Evolutionary conservation across 805 yeast genomes (phyloP).

Genomic region (Lachancea lanzarotensis): DNA sequence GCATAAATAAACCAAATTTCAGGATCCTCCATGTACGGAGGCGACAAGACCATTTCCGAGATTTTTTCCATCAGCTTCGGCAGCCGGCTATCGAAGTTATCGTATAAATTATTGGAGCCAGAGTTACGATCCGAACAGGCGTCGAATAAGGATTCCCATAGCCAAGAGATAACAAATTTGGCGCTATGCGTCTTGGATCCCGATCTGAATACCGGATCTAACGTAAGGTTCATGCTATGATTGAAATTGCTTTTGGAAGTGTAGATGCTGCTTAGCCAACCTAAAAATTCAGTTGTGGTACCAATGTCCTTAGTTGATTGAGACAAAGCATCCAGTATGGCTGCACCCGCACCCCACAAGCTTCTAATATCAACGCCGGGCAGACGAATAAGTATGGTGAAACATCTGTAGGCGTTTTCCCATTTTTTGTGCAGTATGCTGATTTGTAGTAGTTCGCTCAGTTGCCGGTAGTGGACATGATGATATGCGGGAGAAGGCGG

Average conservation of each 20-base stretch:
- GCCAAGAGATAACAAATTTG: slow-evolving; percentile 23
- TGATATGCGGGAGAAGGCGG: slow-evolving; percentile 12
- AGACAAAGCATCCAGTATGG: slow-evolving; percentile 36
- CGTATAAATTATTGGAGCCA: not conserved
- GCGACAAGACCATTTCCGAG: slow-evolving; percentile 24
- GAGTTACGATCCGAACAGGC: not conserved
- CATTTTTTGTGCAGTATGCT: slow-evolving; percentile 45
- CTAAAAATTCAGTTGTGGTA: slow-evolving; percentile 19
- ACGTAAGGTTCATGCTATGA: slow-evolving; percentile 20
- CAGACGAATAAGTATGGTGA: slow-evolving; percentile 43
- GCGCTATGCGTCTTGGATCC: slow-evolving; percentile 29
- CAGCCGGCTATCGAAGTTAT: slow-evolving; percentile 1
- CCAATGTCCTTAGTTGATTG: slow-evolving; percentile 2
- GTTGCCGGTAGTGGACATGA: slow-evolving; percentile 18
- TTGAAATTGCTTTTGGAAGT: slow-evolving; percentile 20
- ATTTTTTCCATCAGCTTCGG: slow-evolving; percentile 22
- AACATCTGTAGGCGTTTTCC: slow-evolving; percentile 48
- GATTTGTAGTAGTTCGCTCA: slow-evolving; percentile 44
- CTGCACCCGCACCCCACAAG: slow-evolving; percentile 61
- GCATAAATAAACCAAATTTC: slow-evolving; percentile 29
- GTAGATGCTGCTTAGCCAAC: slow-evolving; percentile 26
- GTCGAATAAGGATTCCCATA: slow-evolving; percentile 23
- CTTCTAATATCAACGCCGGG: slow-evolving; percentile 47
- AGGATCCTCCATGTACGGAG: slow-evolving; percentile 32
- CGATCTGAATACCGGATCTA: slow-evolving; percentile 26